Evolutionary conservation across 176 grass and related monocot genomes (phyloP).

Genomic region (Triticum dicoccoides): DNA sequence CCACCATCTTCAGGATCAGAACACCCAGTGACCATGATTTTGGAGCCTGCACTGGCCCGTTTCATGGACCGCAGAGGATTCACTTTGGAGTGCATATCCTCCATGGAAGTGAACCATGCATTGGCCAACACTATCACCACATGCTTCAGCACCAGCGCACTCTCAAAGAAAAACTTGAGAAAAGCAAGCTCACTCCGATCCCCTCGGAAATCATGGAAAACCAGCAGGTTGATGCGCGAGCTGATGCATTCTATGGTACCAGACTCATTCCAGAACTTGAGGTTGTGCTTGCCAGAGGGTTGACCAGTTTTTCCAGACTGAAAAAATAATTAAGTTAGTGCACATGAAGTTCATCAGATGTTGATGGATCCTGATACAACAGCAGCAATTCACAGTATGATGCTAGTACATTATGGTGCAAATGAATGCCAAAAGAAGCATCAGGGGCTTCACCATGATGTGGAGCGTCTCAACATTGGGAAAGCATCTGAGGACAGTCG

Average conservation of each 20-base stretch:
- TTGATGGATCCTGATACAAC: not conserved
- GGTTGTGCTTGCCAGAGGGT: not conserved
- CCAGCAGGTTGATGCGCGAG: not conserved
- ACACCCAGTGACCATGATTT: not conserved
- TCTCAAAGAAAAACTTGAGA: slow-evolving; percentile 1
- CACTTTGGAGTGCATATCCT: not conserved
- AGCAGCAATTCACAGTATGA: not conserved
- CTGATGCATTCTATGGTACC: not conserved
- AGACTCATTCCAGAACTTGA: not conserved
- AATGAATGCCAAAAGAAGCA: not conserved
- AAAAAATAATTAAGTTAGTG: not conserved
- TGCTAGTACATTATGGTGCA: not conserved
- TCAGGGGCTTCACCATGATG: not conserved
- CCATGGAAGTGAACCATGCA: not conserved
- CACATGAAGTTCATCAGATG: not conserved
- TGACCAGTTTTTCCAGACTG: not conserved
- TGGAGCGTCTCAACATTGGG: not conserved
- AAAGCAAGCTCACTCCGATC: not conserved
- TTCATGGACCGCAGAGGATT: not conserved
- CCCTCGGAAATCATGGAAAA: not conserved
- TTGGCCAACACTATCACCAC: not conserved
- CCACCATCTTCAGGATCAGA: not conserved
- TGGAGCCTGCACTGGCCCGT: not conserved
- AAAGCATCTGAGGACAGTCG: not conserved
- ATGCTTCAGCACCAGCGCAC: not conserved